Conservation (phyloP, 805 yeast species). For the Saturnispora kantuleensis region DNA sequence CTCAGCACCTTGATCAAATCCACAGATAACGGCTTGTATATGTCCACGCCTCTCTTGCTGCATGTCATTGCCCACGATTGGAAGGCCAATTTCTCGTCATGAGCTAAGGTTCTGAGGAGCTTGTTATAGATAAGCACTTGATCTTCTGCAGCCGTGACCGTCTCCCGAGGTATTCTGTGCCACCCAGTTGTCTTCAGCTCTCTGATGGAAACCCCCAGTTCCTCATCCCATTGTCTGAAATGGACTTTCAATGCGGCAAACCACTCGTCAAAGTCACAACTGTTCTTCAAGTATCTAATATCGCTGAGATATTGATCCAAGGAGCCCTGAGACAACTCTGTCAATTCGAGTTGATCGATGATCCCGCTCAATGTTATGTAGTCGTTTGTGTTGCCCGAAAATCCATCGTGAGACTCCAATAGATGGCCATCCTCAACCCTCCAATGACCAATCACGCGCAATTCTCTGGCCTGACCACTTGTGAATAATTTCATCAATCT, state of each 20-base stretch:
- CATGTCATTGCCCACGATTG: slow-evolving; percentile 37
- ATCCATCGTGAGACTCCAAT: slow-evolving; percentile 2
- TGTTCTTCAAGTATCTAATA: slow-evolving; percentile 7
- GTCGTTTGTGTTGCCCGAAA: slow-evolving; percentile 11
- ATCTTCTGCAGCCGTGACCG: slow-evolving; percentile 29
- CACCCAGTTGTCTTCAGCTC: slow-evolving; percentile 56
- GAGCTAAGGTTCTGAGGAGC: slow-evolving; percentile 33
- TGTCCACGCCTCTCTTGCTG: slow-evolving; percentile 34
- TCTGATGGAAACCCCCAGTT: slow-evolving; percentile 28
- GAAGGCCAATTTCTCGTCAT: slow-evolving; percentile 28
- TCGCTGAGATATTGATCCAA: slow-evolving; percentile 19
- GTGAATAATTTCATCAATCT: slow-evolving; percentile 33
- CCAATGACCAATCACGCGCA: slow-evolving; percentile 44
- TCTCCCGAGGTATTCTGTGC: slow-evolving; percentile 31
- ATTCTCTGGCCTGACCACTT: slow-evolving; percentile 51
- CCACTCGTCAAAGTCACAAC: slow-evolving; percentile 17
- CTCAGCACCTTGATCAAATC: slow-evolving; percentile 31
- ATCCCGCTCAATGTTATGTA: slow-evolving; percentile 52
- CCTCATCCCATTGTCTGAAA: slow-evolving; percentile 21
- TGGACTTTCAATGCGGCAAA: slow-evolving; percentile 9
- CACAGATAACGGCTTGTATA: slow-evolving; percentile 39
- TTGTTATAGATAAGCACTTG: slow-evolving; percentile 54
- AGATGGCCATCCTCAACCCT: slow-evolving; percentile 20
- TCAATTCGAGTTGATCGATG: slow-evolving; percentile 39
- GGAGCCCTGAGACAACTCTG: slow-evolving; percentile 13